A percentile compares a stretch with the other conserved stretches of the same genome.
Evolutionary conservation across 768 basidiomycete genomes (phyloP).

Genomic region (Hygrophoropsis aurantiaca): DNA sequence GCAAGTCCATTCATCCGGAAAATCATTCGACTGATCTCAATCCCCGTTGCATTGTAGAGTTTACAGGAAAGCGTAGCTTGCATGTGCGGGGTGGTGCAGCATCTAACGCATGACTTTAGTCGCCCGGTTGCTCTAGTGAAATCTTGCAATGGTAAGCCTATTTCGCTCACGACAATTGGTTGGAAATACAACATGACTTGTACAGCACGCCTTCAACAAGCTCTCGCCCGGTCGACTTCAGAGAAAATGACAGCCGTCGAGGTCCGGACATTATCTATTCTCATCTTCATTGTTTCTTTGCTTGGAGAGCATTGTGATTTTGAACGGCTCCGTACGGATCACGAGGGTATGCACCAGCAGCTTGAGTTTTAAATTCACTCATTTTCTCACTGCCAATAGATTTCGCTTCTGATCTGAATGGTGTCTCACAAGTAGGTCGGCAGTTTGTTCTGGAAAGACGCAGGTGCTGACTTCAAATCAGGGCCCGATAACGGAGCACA

Average conservation of each 20-base stretch:
- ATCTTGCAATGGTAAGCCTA: constrained; percentile 83
- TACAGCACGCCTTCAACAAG: constrained; percentile 63
- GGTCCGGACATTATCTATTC: constrained; percentile 55
- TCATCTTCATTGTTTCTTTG: constrained; percentile 82
- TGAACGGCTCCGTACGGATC: constrained; percentile 66
- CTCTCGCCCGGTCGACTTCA: constrained; percentile 42
- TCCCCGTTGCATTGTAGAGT: constrained; percentile 43
- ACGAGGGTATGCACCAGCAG: constrained; percentile 42
- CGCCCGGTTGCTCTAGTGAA: constrained; percentile 78
- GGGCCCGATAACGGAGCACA: constrained; percentile 78
- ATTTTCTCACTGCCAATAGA: constrained; percentile 34
- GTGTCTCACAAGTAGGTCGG: constrained; percentile 50
- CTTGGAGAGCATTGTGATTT: constrained; percentile 90
- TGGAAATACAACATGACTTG: constrained; percentile 16
- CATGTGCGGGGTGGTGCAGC: constrained; percentile 80
- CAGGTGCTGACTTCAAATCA: constrained; percentile 22
- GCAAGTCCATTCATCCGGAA: no score
- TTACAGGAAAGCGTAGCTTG: constrained; percentile 93
- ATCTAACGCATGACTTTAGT: constrained; percentile 84
- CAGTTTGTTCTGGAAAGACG: not conserved
- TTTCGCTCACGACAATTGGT: no score
- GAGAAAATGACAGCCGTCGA: constrained; percentile 49
- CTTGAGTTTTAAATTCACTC: not conserved
- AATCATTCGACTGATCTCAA: no score
- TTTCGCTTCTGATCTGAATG: constrained; percentile 55